These are phyloP conservation scores for Fusarium dimerum DNA, from an alignment of 2,329 filamentous ascomycete species.

Conservation along the genomic window DNA sequence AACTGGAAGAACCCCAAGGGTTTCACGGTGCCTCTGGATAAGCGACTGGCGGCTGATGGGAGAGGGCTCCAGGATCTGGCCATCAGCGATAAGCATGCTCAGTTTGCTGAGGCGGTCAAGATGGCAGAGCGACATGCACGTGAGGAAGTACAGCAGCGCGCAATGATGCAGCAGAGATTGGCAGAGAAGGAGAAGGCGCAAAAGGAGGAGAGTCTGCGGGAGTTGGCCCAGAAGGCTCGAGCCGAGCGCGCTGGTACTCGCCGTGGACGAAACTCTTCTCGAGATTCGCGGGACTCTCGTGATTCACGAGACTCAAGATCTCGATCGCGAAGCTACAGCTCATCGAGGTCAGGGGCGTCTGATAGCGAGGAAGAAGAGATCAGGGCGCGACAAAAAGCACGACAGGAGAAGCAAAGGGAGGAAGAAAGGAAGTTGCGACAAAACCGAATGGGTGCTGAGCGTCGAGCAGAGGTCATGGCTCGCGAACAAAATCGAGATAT, in stretches of 20 bases:
- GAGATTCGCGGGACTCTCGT: constrained; percentile 38
- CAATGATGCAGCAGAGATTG: constrained; percentile 91
- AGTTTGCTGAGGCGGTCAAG: constrained; percentile 91
- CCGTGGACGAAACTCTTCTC: constrained; percentile 41
- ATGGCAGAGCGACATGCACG: constrained; percentile 93
- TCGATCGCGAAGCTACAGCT: constrained; percentile 51
- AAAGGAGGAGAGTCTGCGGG: constrained; percentile 89
- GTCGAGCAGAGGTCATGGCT: constrained; percentile 88
- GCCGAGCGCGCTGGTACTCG: constrained; percentile 68
- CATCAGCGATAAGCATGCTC: constrained; percentile 98
- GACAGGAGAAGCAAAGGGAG: constrained; percentile 76
- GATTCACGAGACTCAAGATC: constrained; percentile 44
- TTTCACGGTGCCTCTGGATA: constrained; percentile 94
- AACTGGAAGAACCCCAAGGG: constrained; percentile 99
- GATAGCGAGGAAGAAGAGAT: constrained; percentile 68
- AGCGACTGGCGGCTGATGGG: constrained; percentile 91
- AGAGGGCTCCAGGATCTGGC: constrained; percentile 88
- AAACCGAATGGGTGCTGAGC: constrained; percentile 92
- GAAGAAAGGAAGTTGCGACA: constrained; percentile 89
- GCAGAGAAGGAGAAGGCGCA: constrained; percentile 95
- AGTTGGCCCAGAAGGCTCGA: constrained; percentile 86
- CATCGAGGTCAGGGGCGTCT: constrained; percentile 49
- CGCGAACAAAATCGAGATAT: constrained; percentile 96
- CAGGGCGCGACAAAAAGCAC: constrained; percentile 73
- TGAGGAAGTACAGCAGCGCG: constrained; percentile 90